Evolutionary conservation across 2,329 filamentous ascomycete genomes (phyloP), one percentile per base, ranked within the genome.

Genomic region (Colletotrichum musicola): DNA sequence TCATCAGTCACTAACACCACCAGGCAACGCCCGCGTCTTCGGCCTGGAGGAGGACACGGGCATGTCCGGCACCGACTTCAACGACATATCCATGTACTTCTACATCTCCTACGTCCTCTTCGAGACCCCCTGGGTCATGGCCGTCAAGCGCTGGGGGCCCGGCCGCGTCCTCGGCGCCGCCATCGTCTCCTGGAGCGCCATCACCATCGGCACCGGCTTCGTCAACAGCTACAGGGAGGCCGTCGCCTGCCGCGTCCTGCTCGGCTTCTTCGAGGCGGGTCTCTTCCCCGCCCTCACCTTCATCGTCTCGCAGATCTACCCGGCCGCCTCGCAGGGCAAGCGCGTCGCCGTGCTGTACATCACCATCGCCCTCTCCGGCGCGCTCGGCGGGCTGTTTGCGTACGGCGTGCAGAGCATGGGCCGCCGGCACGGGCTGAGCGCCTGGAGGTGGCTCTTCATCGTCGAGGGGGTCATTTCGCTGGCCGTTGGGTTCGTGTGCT

Each of bases 361-460:
- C 40, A 70, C 73, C 10, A 75, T 73, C 44, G 69, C 67, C 46
- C 20, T 51, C 14, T 51, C 49, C 9, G 74, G 75, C 7, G 74
- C 67, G n/a, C 71, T 74, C 49, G 72, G 72, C 20, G 73, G 73
- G 1, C 59, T 72, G 7, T 49, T 71, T 18, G 67, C 70, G 12
- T 71, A 71, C 49, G 68, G 56, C 18, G 66, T 71, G 20, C 77
- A 80, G 14, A 78, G 4, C 25, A 51, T 51, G 49, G 49, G 49
- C 20, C 14, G 14, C 18, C 75, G 74, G n/a, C 78, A 77, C 51
- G 82, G 82, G 1, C 77, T 85, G 14, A 74, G 75, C 10, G 83
- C 83, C 4, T 85, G 83, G 84, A 75, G 81, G 64, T 85, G 83
- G 83, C 72, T 84, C 1, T 85, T 85, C 69, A 81, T 83, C 58